These are phyloP conservation scores for Silene conica DNA, from an alignment of 148 eudicot species.

Conservation along the genomic window DNA sequence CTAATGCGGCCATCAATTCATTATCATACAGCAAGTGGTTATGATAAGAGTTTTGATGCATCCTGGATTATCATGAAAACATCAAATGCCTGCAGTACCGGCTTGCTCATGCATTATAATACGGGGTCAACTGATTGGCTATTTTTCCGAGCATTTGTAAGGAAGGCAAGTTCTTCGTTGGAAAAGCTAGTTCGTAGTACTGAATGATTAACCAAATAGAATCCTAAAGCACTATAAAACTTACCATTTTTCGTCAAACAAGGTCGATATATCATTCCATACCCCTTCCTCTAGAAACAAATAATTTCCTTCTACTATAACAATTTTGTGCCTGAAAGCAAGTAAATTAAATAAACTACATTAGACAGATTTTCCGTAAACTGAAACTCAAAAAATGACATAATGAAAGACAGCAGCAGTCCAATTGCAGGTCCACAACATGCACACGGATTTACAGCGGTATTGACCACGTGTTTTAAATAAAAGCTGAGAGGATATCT, in stretches of 20 bases:
- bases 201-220: not conserved
- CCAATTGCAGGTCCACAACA: too few species aligned
- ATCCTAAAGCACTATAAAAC: constrained; percentile 12
- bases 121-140: not conserved
- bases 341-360: not conserved
- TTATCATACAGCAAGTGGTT: too few species aligned
- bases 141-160: not conserved
- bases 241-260: constrained; percentile 93
- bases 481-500: too few species aligned
- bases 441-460: too few species aligned
- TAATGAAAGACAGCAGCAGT: too few species aligned
- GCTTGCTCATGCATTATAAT: too few species aligned
- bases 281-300: constrained; percentile 66
- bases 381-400: not conserved
- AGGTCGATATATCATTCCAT: constrained; percentile 72
- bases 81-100: too few species aligned
- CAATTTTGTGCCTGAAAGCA: constrained; percentile 83
- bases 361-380: constrained; percentile 5
- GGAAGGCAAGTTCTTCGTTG: not conserved
- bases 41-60: too few species aligned
- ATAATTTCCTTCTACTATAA: constrained; percentile 93
- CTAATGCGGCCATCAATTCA: too few species aligned
- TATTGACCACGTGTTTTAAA: too few species aligned
- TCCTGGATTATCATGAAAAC: too few species aligned
- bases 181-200: not conserved